A percentile compares a stretch with the other conserved stretches of the same genome.
phyloP scores from a whole-genome alignment of 257 asterid species.

The Solanum sparsipilum region DNA sequence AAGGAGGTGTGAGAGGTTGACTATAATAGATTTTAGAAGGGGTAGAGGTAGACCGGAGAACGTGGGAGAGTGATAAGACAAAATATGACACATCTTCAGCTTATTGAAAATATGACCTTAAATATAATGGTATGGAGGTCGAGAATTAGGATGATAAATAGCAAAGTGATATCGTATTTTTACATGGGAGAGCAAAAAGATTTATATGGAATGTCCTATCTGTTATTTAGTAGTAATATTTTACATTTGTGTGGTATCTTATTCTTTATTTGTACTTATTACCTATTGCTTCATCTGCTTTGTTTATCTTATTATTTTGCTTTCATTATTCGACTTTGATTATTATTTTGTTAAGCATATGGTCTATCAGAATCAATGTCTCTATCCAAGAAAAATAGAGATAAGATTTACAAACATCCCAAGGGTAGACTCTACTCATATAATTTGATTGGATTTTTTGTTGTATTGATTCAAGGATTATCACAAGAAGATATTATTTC shows the following conservation, averaged over 20 bases:
- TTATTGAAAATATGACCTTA: not conserved
- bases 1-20: not conserved
- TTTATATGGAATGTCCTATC: too few species aligned
- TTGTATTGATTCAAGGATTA: not conserved
- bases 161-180: not conserved
- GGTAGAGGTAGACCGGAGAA: not conserved
- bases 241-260: not conserved
- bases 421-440: not conserved
- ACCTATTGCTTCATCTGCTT: not conserved
- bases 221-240: not conserved
- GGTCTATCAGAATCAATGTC: not conserved
- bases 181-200: not conserved
- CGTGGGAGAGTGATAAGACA: not conserved
- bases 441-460: not conserved
- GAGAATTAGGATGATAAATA: not conserved
- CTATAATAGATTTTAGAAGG: not conserved
- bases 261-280: not conserved
- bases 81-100: not conserved
- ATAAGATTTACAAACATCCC: too few species aligned
- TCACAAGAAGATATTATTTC: not conserved
- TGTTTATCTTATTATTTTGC: not conserved
- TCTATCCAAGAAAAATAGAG: too few species aligned
- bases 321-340: not conserved
- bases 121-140: not conserved
- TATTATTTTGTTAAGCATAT: too few species aligned